Percentiles rank a stretch among this genome's conserved stretches.
Evolutionary conservation across 2,329 filamentous ascomycete species (phyloP).

Genomic region (Fusarium oxysporum): DNA sequence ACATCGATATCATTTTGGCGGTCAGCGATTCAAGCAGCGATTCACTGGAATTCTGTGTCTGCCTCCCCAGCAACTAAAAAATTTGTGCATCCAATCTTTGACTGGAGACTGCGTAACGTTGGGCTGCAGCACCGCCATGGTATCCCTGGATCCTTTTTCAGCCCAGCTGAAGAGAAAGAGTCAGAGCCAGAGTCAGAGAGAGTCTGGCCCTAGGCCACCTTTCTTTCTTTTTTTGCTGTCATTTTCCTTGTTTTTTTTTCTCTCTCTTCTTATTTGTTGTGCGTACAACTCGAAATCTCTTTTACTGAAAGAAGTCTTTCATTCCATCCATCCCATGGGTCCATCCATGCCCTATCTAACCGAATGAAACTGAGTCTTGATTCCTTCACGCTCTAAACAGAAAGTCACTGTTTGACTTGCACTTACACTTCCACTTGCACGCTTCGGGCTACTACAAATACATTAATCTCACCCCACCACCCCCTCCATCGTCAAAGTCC

Average conservation of each 20-base stretch:
- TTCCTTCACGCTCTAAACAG: conserved; percentile 7
- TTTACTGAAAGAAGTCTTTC: conserved; percentile 4
- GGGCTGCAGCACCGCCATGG: conserved; percentile 37
- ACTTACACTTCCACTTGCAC: conserved; percentile 16
- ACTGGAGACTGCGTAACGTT: conserved; percentile 39
- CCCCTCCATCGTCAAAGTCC: conserved; percentile 26
- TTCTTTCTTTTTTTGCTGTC: conserved; percentile 2
- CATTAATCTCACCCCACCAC: conserved; percentile 38
- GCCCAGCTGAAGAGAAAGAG: conserved; percentile 29
- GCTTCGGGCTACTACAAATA: conserved; percentile 18
- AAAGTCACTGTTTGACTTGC: conserved; percentile 18
- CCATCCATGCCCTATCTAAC: conserved; percentile 19
- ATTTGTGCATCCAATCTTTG: conserved; percentile 25
- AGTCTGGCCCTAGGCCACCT: conserved; percentile 14
- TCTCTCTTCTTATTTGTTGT: conserved; percentile 4
- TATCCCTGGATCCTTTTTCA: conserved; percentile 21
- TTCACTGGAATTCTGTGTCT: conserved; percentile 31
- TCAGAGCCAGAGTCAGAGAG: not conserved
- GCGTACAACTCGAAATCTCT: not conserved
- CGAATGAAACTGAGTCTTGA: conserved; percentile 3
- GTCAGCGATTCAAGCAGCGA: conserved; percentile 16
- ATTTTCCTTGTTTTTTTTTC: not conserved
- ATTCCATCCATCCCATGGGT: not conserved
- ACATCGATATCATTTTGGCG: conserved; percentile 29
- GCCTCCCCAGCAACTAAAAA: conserved; percentile 34